phyloP scores from a whole-genome alignment of 1,284 basidiomycete genomes.

The Ustilago nuda region DNA sequence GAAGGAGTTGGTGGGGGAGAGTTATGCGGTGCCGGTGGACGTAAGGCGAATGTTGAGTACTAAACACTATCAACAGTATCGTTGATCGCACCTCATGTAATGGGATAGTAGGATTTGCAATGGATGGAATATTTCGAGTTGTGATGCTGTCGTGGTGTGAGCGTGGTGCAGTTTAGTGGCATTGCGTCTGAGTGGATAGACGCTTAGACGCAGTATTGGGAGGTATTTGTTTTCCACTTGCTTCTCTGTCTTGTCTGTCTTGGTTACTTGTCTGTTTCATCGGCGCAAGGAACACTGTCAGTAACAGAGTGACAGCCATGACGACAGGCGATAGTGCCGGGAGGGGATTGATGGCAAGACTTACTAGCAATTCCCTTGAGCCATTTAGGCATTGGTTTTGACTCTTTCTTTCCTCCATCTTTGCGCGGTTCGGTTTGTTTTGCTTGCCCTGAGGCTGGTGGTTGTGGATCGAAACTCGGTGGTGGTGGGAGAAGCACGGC shows the following conservation, averaged over 20 bases:
- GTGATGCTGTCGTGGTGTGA: no score
- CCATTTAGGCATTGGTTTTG: conserved; percentile 50
- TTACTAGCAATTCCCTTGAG: conserved; percentile 52
- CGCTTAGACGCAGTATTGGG: neutral
- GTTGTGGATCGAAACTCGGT: conserved; percentile 17
- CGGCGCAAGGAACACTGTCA: no score
- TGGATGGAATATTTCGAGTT: no score
- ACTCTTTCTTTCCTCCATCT: neutral
- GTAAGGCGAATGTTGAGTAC: conserved; percentile 28
- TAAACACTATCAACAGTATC: neutral
- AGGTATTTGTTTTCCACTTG: neutral
- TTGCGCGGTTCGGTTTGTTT: no score
- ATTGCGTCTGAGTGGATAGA: no score
- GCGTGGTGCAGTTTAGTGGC: no score
- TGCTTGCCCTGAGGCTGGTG: neutral
- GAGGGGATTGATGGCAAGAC: conserved; percentile 2
- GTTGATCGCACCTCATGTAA: neutral
- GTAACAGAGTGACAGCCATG: no score
- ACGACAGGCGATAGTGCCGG: no score
- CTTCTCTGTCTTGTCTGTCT: neutral
- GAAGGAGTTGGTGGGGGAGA: conserved; percentile 83
- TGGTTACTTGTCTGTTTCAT: no score
- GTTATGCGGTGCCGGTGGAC: conserved; percentile 71
- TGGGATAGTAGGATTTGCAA: no score
- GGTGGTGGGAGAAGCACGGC: conserved; percentile 34